Base-by-base conservation (phyloP, 441 rosid genomes). In the Adansonia grandidieri region DNA sequence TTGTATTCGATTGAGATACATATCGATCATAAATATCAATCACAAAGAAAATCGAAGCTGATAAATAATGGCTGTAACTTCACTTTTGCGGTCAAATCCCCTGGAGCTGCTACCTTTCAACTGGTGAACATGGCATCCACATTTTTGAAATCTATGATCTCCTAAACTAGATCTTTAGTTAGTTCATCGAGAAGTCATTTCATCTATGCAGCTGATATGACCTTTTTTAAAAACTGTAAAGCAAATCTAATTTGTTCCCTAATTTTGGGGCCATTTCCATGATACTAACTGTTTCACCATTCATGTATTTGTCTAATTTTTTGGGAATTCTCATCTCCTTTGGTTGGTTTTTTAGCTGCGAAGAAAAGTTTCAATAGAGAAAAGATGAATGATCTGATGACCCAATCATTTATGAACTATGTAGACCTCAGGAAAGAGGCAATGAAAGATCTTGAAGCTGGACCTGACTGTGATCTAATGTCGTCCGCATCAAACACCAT, bases 371-470 rank as follows among this genome's bases (percentile, higher is more conserved):
- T 40, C 45, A 20, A 56, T 8, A 72, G 54, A 48, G 60, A 4
- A 40, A 87, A 89, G 79, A 96, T 96, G 99, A 96, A 96, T 83
- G 99, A 96, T 64, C 73, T 96, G 51, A 94, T 94, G 98, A 96
- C 99, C 69, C 94, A 96, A 79, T 96, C 99, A 37, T 96, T 92
- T 84, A 82, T 83, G 75, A 96, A 95, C 86, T 94, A 96, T 68
- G 99, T 92, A 28, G 97, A 96, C 73, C 88, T 96, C 53, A 92
- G 91, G 86, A 96, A 91, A 79, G 97, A 92, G 82, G 99, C 98
- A 70, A 88, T 94, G 91, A 92, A 85, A 78, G 99, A 96, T 79
- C 87, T 92, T 0, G 99, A 94, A 89, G 95, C 96, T 1, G 97
- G 94, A 58, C 92, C 87, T 0, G 93, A 91, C 32, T 68, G 28